Conservation (phyloP, 768 basidiomycete species). For the Pleurotus giganteus region DNA sequence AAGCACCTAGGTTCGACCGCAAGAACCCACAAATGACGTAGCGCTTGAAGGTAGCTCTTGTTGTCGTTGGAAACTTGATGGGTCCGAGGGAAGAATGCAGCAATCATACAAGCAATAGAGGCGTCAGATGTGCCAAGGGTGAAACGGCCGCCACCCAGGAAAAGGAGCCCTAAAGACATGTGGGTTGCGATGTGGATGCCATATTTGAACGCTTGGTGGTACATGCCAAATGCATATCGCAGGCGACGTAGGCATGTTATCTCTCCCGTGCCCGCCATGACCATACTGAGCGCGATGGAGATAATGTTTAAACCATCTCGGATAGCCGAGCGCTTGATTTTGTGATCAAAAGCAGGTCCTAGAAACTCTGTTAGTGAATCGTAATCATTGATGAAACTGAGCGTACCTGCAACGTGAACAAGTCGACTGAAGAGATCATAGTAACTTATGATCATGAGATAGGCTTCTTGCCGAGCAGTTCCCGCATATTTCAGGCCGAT, state of each 20-base stretch:
- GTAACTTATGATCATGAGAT: conserved; percentile 75
- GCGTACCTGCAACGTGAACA: conserved; percentile 66
- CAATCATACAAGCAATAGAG: conserved; percentile 85
- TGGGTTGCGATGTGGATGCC: conserved; percentile 90
- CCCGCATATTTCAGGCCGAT: conserved; percentile 93
- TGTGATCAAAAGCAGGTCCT: conserved; percentile 83
- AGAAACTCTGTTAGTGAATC: conserved; percentile 10
- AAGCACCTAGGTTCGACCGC: conserved; percentile 94
- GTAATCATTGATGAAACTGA: conserved; percentile 4
- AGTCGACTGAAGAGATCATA: conserved; percentile 77
- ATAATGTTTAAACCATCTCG: conserved; percentile 88
- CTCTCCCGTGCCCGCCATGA: conserved; percentile 98
- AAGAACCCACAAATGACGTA: conserved; percentile 94
- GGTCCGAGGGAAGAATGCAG: conserved; percentile 91
- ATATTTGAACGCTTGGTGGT: conserved; percentile 72
- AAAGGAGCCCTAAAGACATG: conserved; percentile 86
- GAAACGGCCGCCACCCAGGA: conserved; percentile 90
- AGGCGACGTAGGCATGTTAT: conserved; percentile 84
- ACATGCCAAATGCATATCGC: conserved; percentile 87
- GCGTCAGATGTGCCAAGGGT: conserved; percentile 91
- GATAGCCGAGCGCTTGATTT: conserved; percentile 83
- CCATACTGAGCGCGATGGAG: conserved; percentile 82
- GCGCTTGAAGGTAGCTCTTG: conserved; percentile 85
- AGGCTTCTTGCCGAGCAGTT: conserved; percentile 88
- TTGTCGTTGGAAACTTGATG: conserved; percentile 81